phyloP scores from a whole-genome alignment of 441 rosid genomes.

The Populus hybrid region DNA sequence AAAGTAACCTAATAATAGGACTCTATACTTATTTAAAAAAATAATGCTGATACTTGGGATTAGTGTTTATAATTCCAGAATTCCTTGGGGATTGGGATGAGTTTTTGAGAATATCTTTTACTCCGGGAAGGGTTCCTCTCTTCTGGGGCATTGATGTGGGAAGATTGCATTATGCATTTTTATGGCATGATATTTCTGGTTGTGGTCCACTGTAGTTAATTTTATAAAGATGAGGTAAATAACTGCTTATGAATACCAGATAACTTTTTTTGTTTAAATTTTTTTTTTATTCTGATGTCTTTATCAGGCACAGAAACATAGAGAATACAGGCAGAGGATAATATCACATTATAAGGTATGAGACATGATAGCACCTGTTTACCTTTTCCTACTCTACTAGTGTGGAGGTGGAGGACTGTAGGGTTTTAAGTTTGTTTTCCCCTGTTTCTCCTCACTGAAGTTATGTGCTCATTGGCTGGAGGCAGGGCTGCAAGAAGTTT shows the following conservation, averaged over 20 bases:
- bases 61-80: too few relatives aligned
- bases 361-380: not conserved
- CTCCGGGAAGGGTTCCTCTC: too few relatives aligned
- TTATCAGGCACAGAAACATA: conserved; percentile 62
- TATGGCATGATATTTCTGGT: too few relatives aligned
- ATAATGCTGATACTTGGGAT: not conserved
- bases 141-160: too few relatives aligned
- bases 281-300: not conserved
- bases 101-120: too few relatives aligned
- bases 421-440: not conserved
- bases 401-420: not conserved
- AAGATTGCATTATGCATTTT: too few relatives aligned
- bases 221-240: not conserved
- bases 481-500: not conserved
- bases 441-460: not conserved
- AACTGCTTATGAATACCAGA: not conserved
- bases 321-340: conserved; percentile 72
- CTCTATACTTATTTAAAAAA: not conserved
- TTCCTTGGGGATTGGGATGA: too few relatives aligned
- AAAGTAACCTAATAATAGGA: not conserved
- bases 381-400: not conserved
- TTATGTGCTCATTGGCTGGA: not conserved
- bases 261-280: not conserved
- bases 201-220: too few relatives aligned
- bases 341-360: conserved; percentile 63